Percentiles rank a stretch among this genome's conserved stretches.
Evolutionary conservation across 1,284 basidiomycete genomes (phyloP).

Genomic region (Cutaneotrichosporon sp.): DNA sequence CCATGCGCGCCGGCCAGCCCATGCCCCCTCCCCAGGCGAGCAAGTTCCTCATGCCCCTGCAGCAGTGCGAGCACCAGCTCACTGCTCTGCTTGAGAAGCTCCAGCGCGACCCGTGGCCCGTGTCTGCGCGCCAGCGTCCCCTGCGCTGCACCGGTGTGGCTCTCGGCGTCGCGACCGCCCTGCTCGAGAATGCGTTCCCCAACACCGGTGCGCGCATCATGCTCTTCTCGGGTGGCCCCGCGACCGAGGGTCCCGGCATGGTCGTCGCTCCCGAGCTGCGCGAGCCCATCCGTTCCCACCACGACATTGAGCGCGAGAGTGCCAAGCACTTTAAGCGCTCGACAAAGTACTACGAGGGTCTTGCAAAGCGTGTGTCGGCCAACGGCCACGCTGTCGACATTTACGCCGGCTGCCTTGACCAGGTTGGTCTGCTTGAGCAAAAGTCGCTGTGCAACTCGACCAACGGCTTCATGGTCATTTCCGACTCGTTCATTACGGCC

Average conservation of each 20-base stretch:
- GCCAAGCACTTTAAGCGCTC: conserved; percentile 98
- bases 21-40: conserved; percentile 73
- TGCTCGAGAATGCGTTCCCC: conserved; percentile 68
- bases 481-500: conserved; percentile 95
- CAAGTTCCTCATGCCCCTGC: conserved; percentile 87
- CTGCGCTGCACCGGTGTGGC: conserved; percentile 94
- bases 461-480: conserved; percentile 92
- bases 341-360: conserved; percentile 91
- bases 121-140: conserved; percentile 91
- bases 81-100: conserved; percentile 89
- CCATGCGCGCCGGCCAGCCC: conserved; percentile 69
- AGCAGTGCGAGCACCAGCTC: conserved; percentile 93
- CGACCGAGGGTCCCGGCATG: conserved; percentile 94
- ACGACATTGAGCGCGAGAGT: conserved; percentile 96
- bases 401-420: conserved; percentile 95
- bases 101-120: conserved; percentile 92
- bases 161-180: conserved; percentile 86
- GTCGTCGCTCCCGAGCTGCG: conserved; percentile 93
- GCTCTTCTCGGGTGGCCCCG: conserved; percentile 94
- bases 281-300: conserved; percentile 97
- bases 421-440: conserved; percentile 97
- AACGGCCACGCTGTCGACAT: conserved; percentile 95
- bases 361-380: conserved; percentile 88
- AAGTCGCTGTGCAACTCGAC: conserved; percentile 91
- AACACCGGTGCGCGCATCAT: conserved; percentile 96